phyloP scores from a whole-genome alignment of 495 filamentous ascomycete species.

The Penicillium desertorum region DNA sequence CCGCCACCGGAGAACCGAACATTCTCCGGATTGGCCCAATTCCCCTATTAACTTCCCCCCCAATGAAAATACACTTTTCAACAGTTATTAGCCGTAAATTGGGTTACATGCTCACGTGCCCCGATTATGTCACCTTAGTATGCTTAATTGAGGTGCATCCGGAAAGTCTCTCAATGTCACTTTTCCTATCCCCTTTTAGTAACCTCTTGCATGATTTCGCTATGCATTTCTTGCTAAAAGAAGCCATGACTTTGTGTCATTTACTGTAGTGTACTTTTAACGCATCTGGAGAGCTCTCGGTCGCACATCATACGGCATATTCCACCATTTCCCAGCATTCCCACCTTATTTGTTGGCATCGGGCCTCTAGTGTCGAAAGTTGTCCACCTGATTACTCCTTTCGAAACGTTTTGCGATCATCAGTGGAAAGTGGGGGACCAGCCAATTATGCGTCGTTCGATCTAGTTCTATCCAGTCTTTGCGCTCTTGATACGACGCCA shows the following conservation, averaged over 20 bases:
- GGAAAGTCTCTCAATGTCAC: background rate
- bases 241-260: background rate
- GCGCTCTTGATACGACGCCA: conserved; percentile 24
- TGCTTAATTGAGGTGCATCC: conserved; percentile 2
- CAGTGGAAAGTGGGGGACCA: conserved; percentile 25
- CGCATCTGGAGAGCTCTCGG: conserved; percentile 9
- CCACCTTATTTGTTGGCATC: conserved; percentile 7
- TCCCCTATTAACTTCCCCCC: background rate
- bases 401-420: conserved; percentile 6
- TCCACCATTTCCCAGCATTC: background rate
- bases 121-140: conserved; percentile 5
- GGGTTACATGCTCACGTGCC: conserved; percentile 5
- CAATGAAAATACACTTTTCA: background rate
- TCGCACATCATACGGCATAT: conserved; percentile 20
- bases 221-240: conserved; percentile 3
- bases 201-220: background rate
- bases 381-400: conserved; percentile 8
- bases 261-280: conserved; percentile 9
- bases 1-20: conserved; percentile 7
- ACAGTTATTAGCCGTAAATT: background rate
- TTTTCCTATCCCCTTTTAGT: background rate
- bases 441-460: conserved; percentile 32
- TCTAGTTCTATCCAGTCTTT: conserved; percentile 27
- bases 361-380: conserved; percentile 5
- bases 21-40: conserved; percentile 6